phyloP scores from a whole-genome alignment of 75 land plant genomes.

The Picea sitchensis region DNA sequence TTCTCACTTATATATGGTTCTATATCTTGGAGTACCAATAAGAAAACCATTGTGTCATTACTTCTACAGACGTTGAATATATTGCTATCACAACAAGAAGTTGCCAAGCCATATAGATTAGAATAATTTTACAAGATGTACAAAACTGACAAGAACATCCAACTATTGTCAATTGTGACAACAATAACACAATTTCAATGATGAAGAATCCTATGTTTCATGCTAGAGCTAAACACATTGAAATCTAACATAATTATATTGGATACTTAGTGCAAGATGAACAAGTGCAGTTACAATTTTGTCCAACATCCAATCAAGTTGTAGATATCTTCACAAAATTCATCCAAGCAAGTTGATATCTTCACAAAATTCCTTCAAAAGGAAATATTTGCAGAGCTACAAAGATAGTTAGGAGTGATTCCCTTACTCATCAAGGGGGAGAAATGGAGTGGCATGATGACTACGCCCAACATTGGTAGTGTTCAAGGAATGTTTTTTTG shows the following conservation, averaged over 20 bases:
- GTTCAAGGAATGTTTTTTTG: no score
- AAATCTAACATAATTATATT: not conserved
- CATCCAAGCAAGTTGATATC: no score
- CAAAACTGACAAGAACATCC: not conserved
- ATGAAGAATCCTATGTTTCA: not conserved
- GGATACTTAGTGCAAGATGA: not conserved
- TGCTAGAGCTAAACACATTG: not conserved
- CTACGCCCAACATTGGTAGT: no score
- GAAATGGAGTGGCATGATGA: no score
- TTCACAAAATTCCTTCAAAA: no score
- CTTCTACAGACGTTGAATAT: not conserved
- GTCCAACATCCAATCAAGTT: not conserved
- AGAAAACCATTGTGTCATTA: not conserved
- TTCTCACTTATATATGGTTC: not conserved
- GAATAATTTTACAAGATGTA: not conserved
- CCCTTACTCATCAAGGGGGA: no score
- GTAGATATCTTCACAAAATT: not conserved
- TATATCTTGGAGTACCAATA: not conserved
- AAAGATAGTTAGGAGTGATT: no score
- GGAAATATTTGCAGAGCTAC: no score
- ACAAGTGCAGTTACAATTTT: not conserved
- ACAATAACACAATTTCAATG: not conserved
- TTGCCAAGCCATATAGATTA: not conserved
- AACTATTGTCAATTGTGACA: not conserved
- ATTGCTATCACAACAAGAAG: not conserved